Evolutionary conservation across 192 early-diverging fungal genomes (phyloP).

Genomic region (Entomortierella beljakovae): DNA sequence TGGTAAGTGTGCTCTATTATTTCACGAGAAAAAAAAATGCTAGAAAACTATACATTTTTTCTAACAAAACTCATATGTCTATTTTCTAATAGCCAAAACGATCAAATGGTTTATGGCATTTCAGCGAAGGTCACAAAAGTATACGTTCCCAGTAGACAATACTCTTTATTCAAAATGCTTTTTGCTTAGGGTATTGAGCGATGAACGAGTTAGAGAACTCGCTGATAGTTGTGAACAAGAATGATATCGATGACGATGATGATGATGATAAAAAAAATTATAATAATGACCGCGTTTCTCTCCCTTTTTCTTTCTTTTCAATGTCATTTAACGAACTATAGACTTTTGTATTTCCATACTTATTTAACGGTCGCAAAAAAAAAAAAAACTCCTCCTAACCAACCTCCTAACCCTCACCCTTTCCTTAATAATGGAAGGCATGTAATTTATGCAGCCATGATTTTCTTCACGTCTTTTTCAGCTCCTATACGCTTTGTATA

Average conservation of each 20-base stretch:
- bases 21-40: not conserved
- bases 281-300: too few species aligned
- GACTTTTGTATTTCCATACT: too few species aligned
- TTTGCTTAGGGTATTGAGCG: conserved; percentile 28
- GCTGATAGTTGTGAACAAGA: conserved; percentile 26
- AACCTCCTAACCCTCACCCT: too few species aligned
- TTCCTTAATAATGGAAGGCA: not conserved
- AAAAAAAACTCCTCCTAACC: too few species aligned
- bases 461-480: not conserved
- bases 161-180: conserved; percentile 48
- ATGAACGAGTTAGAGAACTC: conserved; percentile 24
- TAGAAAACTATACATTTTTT: not conserved
- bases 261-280: too few species aligned
- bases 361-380: too few species aligned
- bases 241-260: too few species aligned
- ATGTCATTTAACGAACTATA: too few species aligned
- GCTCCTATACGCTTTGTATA: too few species aligned
- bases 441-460: not conserved
- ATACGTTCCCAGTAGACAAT: conserved; percentile 38
- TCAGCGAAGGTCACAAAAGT: conserved; percentile 30
- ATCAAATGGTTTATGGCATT: conserved; percentile 51
- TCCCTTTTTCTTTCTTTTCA: too few species aligned
- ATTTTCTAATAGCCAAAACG: conserved; percentile 33
- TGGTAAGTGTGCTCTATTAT: conserved; percentile 10
- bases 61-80: not conserved